phyloP scores from a whole-genome alignment of 2,329 filamentous ascomycete species.

The Cordyceps cateniannulata region DNA sequence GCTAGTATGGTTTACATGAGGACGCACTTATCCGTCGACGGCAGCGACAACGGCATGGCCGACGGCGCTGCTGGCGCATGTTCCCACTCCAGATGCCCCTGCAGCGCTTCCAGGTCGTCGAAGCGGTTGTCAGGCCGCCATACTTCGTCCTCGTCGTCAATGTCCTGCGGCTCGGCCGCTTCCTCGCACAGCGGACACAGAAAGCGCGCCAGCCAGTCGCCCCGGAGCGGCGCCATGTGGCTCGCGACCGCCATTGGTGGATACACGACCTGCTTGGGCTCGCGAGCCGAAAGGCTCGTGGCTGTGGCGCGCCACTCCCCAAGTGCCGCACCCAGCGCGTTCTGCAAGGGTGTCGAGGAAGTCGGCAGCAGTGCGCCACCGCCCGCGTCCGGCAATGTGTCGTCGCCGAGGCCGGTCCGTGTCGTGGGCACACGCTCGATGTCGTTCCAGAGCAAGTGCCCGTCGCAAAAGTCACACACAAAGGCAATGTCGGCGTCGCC shows the following conservation, averaged over 20 bases:
- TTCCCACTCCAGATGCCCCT: slow-evolving; percentile 51
- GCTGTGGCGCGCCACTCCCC: slow-evolving; percentile 50
- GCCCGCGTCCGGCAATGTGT: slow-evolving; percentile 14
- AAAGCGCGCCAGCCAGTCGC: slow-evolving; percentile 46
- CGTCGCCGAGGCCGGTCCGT: slow-evolving; percentile 26
- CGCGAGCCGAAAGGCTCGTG: slow-evolving; percentile 26
- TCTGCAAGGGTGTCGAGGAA: slow-evolving; percentile 13
- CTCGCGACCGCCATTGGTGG: slow-evolving; percentile 53
- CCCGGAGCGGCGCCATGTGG: slow-evolving; percentile 43
- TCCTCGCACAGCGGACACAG: slow-evolving; percentile 53
- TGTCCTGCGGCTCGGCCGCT: slow-evolving; percentile 31
- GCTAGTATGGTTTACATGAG: slow-evolving; percentile 35
- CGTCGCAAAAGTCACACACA: slow-evolving; percentile 56
- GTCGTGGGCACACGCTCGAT: slow-evolving; percentile 45
- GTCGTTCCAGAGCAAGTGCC: slow-evolving; percentile 53
- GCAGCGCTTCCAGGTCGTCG: slow-evolving; percentile 40
- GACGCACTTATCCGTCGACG: slow-evolving; percentile 33
- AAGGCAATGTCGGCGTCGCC: slow-evolving; percentile 50
- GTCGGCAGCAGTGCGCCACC: slow-evolving; percentile 20
- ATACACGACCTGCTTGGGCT: slow-evolving; percentile 47
- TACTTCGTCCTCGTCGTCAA: slow-evolving; percentile 45
- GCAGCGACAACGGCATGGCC: slow-evolving; percentile 26
- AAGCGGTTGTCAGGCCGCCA: slow-evolving; percentile 45
- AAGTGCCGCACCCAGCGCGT: slow-evolving; percentile 20
- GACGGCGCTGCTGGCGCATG: slow-evolving; percentile 38